Evolutionary conservation across 116 monocot genomes (phyloP).

Genomic region (Phalaenopsis hybrid): DNA sequence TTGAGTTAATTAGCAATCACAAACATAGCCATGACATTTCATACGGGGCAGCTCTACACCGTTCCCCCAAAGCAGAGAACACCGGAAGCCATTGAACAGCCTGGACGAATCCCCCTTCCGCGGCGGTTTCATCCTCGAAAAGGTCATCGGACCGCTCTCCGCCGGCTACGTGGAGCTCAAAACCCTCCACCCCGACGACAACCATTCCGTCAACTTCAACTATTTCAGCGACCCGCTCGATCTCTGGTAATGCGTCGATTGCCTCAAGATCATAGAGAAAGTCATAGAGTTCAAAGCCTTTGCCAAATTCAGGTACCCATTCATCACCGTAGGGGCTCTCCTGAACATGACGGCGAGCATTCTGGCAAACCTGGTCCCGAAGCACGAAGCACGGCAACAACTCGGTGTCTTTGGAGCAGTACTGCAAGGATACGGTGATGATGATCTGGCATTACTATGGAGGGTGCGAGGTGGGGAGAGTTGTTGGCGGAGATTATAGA

Average conservation of each 20-base stretch:
- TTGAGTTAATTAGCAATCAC: background rate
- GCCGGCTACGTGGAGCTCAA: conserved; percentile 47
- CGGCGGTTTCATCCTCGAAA: conserved; percentile 79
- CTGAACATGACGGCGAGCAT: conserved; percentile 50
- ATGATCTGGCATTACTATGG: conserved; percentile 98
- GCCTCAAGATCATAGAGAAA: conserved; percentile 49
- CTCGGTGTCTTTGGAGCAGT: conserved; percentile 56
- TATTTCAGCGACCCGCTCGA: conserved; percentile 70
- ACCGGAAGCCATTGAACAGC: conserved; percentile 25
- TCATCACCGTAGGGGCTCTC: conserved; percentile 38
- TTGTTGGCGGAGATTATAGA: conserved; percentile 50
- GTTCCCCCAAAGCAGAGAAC: conserved; percentile 43
- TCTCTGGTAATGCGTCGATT: conserved; percentile 55
- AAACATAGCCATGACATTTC: background rate
- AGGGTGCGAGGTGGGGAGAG: conserved; percentile 50
- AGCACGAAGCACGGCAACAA: conserved; percentile 36
- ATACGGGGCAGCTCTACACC: conserved; percentile 37
- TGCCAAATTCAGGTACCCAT: conserved; percentile 43
- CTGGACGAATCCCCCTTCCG: conserved; percentile 19
- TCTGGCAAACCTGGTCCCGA: conserved; percentile 44
- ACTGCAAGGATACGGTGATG: conserved; percentile 71
- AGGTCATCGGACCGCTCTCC: conserved; percentile 61
- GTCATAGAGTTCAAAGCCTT: conserved; percentile 51
- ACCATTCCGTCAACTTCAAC: conserved; percentile 78
- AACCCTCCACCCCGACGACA: conserved; percentile 45